phyloP scores from a whole-genome alignment of 306 rosid species.

The Sechiopsis laciniata region DNA sequence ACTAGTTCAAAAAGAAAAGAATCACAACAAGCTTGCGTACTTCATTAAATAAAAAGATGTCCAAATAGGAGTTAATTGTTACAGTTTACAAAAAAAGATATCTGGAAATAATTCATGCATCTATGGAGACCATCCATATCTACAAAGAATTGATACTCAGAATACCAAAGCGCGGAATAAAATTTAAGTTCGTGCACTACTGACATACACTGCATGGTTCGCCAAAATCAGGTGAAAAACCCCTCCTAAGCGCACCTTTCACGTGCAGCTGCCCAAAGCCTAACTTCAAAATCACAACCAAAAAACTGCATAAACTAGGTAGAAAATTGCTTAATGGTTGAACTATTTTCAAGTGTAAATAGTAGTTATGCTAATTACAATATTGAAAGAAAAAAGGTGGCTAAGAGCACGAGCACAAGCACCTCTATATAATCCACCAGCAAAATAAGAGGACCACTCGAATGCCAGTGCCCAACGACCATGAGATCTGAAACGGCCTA shows the following conservation, averaged over 20 bases:
- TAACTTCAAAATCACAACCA: neutral
- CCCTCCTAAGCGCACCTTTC: neutral
- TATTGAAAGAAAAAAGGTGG: neutral
- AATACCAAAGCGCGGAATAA: neutral
- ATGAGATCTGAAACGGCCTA: neutral
- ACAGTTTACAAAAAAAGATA: neutral
- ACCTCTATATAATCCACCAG: neutral
- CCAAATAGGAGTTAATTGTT: neutral
- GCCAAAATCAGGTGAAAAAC: no score
- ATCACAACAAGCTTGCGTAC: no score
- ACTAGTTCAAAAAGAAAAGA: no score
- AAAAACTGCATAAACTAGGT: neutral
- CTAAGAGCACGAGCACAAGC: neutral
- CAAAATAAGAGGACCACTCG: neutral
- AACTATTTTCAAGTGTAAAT: neutral
- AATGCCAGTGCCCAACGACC: neutral
- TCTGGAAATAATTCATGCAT: neutral
- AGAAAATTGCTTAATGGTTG: neutral
- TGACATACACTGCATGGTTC: neutral
- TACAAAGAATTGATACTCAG: neutral
- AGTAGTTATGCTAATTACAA: neutral
- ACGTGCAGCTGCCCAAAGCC: constrained; percentile 1
- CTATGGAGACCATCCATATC: neutral
- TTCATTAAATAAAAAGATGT: no score
- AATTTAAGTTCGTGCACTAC: neutral